These are phyloP conservation scores for Linum tenue DNA, from an alignment of 345 rosid genomes.

Conservation along the genomic window DNA sequence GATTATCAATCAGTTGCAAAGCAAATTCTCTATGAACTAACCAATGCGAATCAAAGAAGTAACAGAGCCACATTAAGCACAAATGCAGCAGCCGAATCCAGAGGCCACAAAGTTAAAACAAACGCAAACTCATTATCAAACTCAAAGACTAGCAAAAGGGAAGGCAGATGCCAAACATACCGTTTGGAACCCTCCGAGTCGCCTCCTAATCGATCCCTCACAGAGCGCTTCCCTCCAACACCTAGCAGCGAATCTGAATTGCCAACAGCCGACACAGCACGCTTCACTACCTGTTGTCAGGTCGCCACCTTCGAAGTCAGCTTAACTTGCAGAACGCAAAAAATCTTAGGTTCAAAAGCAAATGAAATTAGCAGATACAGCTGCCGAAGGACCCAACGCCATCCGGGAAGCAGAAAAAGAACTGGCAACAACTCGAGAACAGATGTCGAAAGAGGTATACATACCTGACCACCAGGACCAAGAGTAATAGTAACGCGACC, in stretches of 20 bases:
- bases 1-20: conserved; percentile 4
- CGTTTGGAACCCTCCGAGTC: conserved; percentile 51
- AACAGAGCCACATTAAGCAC: background rate
- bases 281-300: conserved; percentile 61
- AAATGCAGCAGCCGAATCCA: background rate
- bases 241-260: conserved; percentile 28
- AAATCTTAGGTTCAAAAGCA: too few species aligned
- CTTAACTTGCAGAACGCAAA: background rate
- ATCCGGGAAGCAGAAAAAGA: background rate
- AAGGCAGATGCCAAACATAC: conserved; percentile 27
- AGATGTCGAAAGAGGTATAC: background rate
- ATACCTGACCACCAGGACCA: conserved; percentile 79
- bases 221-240: conserved; percentile 64
- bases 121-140: background rate
- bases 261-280: conserved; percentile 35
- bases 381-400: too few species aligned
- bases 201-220: conserved; percentile 73
- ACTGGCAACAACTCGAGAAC: background rate
- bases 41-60: background rate
- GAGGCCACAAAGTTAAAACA: background rate
- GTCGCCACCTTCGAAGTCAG: background rate
- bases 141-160: background rate
- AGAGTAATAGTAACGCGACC: conserved; percentile 76
- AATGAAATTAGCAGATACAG: too few species aligned
- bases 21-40: background rate